Base-by-base conservation (phyloP, 1,139 yeast genomes). In the Saccharomyces hybrid region DNA sequence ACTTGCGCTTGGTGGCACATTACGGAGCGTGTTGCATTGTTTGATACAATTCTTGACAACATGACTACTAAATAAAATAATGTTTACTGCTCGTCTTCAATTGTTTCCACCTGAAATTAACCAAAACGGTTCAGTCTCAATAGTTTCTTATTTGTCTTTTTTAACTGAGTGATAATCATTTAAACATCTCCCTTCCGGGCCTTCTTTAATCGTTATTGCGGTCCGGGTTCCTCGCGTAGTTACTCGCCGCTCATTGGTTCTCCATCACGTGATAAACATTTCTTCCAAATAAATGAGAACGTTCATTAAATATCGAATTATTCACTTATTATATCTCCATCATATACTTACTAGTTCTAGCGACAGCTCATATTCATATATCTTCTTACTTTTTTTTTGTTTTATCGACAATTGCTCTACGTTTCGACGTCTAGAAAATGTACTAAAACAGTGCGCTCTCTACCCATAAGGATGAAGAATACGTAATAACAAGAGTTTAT, bases 41-140 rank as follows among this genome's bases (percentile, higher is more conserved):
- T 50, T 27, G 47, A 26, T 16, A 50, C 32, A 32, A 32, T 50
- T 50, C 52, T 50, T 28, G 52, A 50, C 42, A 50, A 50, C 52
- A 50, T 50, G 25, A 26, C 16, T 29, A 19, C 47, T 49, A 9
- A 19, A 9, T 19, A 46, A 46, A 46, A 16, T 26, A 26, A 25
- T 23, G 19, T 9, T 26, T 46, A 14, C 48, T 9, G n/a, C 48
- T 46, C 19, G 11, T 46, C 48, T 25, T 27, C 11, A 11, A 46
- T 26, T 27, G 16, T 11, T n/a, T n/a, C 7, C 13, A 2, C 48
- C 26, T 46, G 7, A 13, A n/a, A n/a, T 26, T 3, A 7, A 14
- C 28, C n/a, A 13, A 16, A 11, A 16, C 16, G 16, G 11, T 25
- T 26, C 19, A 8, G 25, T 4, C 8, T 13, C n/a, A 6, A n/a